phyloP scores from a whole-genome alignment of 139 green algal species.

The Trebouxia sp. region DNA sequence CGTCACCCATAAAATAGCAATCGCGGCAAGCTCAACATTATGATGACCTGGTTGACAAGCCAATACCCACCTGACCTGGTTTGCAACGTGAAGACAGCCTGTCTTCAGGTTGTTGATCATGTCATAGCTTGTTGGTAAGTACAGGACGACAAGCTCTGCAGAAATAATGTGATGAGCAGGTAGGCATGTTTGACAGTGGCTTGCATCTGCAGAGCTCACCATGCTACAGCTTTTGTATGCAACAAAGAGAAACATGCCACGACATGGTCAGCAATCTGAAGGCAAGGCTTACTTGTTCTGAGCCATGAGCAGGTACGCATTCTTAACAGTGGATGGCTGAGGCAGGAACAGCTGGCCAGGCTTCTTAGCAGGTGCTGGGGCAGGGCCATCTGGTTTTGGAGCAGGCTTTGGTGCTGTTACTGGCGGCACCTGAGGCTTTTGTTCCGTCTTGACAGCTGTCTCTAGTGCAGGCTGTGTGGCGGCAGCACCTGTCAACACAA shows the following conservation, averaged over 20 bases:
- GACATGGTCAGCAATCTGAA: not conserved
- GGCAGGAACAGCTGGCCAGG: conserved; percentile 22
- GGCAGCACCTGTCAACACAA: not conserved
- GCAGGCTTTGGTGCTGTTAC: not conserved
- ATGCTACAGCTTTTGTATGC: not conserved
- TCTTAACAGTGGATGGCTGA: conserved; percentile 20
- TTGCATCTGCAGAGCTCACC: no score
- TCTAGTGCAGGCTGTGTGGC: not conserved
- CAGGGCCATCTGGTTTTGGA: not conserved
- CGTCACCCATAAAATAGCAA: no score
- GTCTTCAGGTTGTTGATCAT: no score
- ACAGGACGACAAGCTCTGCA: no score
- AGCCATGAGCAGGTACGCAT: conserved; percentile 22
- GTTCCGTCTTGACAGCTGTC: conserved; percentile 9
- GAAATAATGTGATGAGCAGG: no score
- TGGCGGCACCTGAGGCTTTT: not conserved
- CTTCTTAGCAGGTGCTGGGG: conserved; percentile 12
- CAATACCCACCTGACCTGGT: no score
- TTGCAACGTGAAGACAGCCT: no score
- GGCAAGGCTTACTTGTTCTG: conserved; percentile 13
- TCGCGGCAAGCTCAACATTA: not conserved
- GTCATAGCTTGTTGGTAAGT: no score
- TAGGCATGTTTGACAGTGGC: no score
- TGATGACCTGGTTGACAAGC: no score
- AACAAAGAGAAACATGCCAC: not conserved